Evolutionary conservation across 2,329 filamentous ascomycete genomes (phyloP), one percentile per base, ranked within the genome.

Genomic region (Grosmannia huntii): DNA sequence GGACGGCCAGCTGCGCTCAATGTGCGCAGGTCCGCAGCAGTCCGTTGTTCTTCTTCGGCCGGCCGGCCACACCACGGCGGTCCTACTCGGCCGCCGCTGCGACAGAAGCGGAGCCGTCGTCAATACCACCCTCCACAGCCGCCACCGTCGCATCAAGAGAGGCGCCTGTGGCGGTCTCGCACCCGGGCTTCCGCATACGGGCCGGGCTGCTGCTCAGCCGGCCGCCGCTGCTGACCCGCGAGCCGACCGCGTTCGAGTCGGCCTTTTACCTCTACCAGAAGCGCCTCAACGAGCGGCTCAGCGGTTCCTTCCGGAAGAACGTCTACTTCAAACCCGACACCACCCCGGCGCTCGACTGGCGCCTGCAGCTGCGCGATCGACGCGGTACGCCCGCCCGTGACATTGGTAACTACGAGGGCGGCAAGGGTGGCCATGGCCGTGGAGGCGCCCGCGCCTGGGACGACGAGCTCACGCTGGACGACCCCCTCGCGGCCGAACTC

Each of bases 191-290:
- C 72, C 72, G 74, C 63, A 75, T 84, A 69, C 76, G 74, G 60
- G 77, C 79, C 59, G 87, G 89, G 63, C 79, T 96, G 60, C 83
- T 97, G 65, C 83, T 99, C 62, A 94, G 90, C 52, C 89, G 94
- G 31, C 83, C 94, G 53, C 94, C 94, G 7, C 77, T 95, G 60
- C 79, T 99, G 66, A 97, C 94, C 28, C 86, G 88, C 64, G 79
- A 86, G 61, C 84, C 92, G 57, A 88, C 87, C 38, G 79, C 89
- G 14, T 97, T 99, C 73, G 94, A 99, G 73, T 87, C 90, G 68
- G 80, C 92, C 63, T 97, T 87, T 75, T 96, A 87, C 78, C 90
- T 99, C 70, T 99, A 99, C 76, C 94, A 99, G 75, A 92, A 92
- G 66, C 90, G 94, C 16, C 80, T 99, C 61, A 96, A 97, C 72